phyloP scores from a whole-genome alignment of 208 protist genomes.

The Trypanosoma conorhini region DNA sequence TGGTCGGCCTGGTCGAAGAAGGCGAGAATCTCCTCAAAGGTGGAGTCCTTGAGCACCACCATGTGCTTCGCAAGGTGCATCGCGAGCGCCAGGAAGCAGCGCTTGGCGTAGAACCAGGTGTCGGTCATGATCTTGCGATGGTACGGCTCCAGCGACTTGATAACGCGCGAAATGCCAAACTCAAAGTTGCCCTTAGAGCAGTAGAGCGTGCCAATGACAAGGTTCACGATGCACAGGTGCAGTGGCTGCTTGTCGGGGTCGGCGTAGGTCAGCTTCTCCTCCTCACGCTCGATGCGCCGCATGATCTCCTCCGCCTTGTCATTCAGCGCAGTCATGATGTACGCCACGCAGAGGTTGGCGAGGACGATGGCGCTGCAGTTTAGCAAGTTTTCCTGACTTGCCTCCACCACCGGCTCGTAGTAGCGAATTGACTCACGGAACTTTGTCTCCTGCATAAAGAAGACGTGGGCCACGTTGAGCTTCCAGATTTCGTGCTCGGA shows the following conservation, averaged over 20 bases:
- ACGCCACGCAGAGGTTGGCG: constrained; percentile 97
- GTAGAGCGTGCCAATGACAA: constrained; percentile 99
- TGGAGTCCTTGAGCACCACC: constrained; percentile 94
- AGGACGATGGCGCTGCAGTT: constrained; percentile 96
- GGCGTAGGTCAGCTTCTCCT: constrained; percentile 87
- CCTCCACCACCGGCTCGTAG: constrained; percentile 96
- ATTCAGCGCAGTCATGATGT: constrained; percentile 97
- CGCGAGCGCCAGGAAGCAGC: constrained; percentile 94
- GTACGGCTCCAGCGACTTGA: constrained; percentile 97
- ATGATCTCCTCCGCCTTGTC: constrained; percentile 97
- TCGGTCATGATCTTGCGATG: constrained; percentile 96
- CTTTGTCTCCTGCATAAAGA: constrained; percentile 98
- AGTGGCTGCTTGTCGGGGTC: constrained; percentile 92
- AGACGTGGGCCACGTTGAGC: constrained; percentile 97
- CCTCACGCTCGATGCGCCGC: constrained; percentile 95
- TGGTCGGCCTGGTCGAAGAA: constrained; percentile 95
- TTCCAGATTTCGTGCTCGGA: constrained; percentile 97
- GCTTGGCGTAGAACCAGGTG: constrained; percentile 98
- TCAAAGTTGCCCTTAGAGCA: constrained; percentile 98
- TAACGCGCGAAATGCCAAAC: constrained; percentile 97
- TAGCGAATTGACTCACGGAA: constrained; percentile 96
- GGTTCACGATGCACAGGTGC: constrained; percentile 98
- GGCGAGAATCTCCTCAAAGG: constrained; percentile 91
- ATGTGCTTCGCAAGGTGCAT: constrained; percentile 98
- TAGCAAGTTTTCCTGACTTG: constrained; percentile 92